Evolutionary conservation across 331 rosid species (phyloP).

Genomic region (Quercus tomentella): DNA sequence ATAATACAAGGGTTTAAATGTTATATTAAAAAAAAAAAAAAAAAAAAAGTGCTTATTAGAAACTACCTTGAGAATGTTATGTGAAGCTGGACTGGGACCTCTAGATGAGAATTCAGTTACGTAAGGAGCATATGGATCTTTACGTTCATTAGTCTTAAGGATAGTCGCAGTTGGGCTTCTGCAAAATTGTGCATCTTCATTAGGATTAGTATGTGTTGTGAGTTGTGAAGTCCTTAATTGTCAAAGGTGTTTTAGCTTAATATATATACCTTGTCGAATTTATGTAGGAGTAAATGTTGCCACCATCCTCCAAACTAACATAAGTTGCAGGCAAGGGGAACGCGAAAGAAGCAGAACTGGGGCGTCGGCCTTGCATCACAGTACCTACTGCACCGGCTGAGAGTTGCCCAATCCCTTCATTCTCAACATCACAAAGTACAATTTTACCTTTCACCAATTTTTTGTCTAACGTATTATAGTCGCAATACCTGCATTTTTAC

Average conservation of each 20-base stretch:
- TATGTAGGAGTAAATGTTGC: conserved; percentile 22
- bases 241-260: neutral
- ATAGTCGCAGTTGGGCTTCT: conserved; percentile 48
- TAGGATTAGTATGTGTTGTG: neutral
- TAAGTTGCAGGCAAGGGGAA: conserved; percentile 31
- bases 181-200: neutral
- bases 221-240: neutral
- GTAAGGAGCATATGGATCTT: conserved; percentile 36
- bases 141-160: conserved; percentile 21
- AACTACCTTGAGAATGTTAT: conserved; percentile 45
- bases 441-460: conserved; percentile 39
- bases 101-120: conserved; percentile 43
- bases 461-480: conserved; percentile 3
- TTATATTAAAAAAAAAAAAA: neutral
- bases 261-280: conserved; percentile 35
- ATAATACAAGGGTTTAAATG: neutral
- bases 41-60: neutral
- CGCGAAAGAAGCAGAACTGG: neutral
- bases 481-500: conserved; percentile 27
- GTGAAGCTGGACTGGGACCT: conserved; percentile 39
- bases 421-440: conserved; percentile 37
- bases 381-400: conserved; percentile 31
- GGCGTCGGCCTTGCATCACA: conserved; percentile 15
- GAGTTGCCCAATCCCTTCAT: neutral
- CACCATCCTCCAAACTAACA: conserved; percentile 23